Evolutionary conservation across 2,329 filamentous ascomycete genomes (phyloP).

Genomic region (Exophiala viscosa): DNA sequence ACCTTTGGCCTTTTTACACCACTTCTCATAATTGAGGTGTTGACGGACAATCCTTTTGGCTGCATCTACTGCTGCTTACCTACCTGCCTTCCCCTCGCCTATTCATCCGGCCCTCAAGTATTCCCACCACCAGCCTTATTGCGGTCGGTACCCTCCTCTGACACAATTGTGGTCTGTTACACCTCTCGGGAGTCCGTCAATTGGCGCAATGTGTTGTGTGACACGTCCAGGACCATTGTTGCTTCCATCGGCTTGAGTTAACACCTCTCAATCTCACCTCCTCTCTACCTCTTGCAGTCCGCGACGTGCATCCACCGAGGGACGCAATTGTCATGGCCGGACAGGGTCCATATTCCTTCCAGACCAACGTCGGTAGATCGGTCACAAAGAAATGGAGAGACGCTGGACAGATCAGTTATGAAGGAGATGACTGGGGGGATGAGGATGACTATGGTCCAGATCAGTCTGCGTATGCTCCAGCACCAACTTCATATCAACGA

Average conservation of each 20-base stretch:
- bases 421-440: constrained; percentile 89
- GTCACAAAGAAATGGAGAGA: constrained; percentile 96
- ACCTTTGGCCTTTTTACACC: not conserved
- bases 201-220: no score
- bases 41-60: no score
- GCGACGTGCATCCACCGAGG: not conserved
- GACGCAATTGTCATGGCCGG: constrained; percentile 10
- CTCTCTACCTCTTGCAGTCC: not conserved
- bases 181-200: no score
- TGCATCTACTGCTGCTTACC: no score
- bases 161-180: no score
- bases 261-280: not conserved
- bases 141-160: no score
- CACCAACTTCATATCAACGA: constrained; percentile 17
- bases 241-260: no score
- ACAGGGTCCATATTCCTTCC: constrained; percentile 53
- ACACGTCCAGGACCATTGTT: no score
- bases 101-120: no score
- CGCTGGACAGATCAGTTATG: constrained; percentile 80
- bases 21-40: no score
- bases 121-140: no score
- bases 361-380: constrained; percentile 78
- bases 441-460: constrained; percentile 56
- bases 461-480: constrained; percentile 35
- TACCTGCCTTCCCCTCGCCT: no score